Evolutionary conservation across 1,284 basidiomycete genomes (phyloP), one percentile per base, ranked within the genome.

Genomic region (Boletus sp.): DNA sequence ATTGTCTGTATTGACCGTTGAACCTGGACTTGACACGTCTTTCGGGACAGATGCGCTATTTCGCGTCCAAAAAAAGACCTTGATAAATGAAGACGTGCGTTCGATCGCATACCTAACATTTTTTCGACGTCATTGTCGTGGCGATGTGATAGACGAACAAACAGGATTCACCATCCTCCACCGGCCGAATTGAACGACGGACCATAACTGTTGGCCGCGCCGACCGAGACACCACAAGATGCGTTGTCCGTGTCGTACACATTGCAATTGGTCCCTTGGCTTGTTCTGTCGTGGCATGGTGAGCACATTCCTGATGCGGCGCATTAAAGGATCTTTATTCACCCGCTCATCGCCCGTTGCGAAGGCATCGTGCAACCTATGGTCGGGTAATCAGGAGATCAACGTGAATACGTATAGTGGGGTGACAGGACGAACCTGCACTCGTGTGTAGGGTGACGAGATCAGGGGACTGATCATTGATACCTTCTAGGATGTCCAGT

Each of bases 401-500:
- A 1, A 37, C 22, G n/a, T 16, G n/a, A 22, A 44, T 39, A 31
- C 15, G 42, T 8, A 0, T 8, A 0, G 11, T 20, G 4, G 15
- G 6, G 41, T 27, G 22, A 43, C 4, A 24, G 1, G 9, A 64
- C 68, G 18, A 16, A 70, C 69, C 29, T 39, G 69, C 37, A 57
- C 74, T 74, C 0, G 88, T 88, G 69, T 92, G 90, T n/a, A 92
- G 71, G 9, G 86, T 87, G 3, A 80, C 75, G 52, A 76, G 73
- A 64, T 91, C 81, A 5, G 82, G 77, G 1, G 73, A 70, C 62
- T 79, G 75, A 62, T 82, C 78, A 63, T 89, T 88, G 42, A 89
- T 79, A 18, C 83, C 86, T 70, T 90, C 88, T 31, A 90, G 56
- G 51, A 90, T 86, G 68, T 89, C 88, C 36, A 88, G 77, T 70